phyloP scores from a whole-genome alignment of 2,329 filamentous ascomycete species.

The Cercospora sp. region DNA sequence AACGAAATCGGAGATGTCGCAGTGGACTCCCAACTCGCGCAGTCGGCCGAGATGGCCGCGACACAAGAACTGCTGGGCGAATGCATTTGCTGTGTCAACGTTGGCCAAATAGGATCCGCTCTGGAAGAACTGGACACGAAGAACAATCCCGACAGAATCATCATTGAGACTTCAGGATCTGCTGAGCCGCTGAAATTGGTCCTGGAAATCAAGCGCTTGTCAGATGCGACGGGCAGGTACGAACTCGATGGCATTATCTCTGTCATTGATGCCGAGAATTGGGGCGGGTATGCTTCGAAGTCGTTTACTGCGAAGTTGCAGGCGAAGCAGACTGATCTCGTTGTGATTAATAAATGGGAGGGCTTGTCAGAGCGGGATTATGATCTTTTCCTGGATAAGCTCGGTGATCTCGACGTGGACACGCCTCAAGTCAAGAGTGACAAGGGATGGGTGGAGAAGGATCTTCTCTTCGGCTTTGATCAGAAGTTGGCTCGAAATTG shows the following conservation, averaged over 20 bases:
- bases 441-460: conserved; percentile 73
- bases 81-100: conserved; percentile 98
- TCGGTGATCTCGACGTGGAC: conserved; percentile 79
- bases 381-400: conserved; percentile 73
- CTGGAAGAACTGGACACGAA: conserved; percentile 69
- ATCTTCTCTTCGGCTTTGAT: conserved; percentile 84
- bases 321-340: conserved; percentile 83
- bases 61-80: conserved; percentile 93
- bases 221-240: conserved; percentile 68
- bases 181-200: conserved; percentile 82
- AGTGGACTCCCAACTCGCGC: conserved; percentile 87
- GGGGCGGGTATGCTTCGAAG: conserved; percentile 88
- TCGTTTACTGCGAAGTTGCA: conserved; percentile 86
- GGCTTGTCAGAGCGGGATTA: conserved; percentile 68
- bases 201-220: conserved; percentile 82
- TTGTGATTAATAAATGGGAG: conserved; percentile 95
- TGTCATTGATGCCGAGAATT: conserved; percentile 93
- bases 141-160: conserved; percentile 73
- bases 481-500: conserved; percentile 66
- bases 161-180: conserved; percentile 88
- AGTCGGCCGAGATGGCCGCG: conserved; percentile 77
- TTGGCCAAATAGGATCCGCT: conserved; percentile 82
- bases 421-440: conserved; percentile 78
- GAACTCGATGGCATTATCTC: conserved; percentile 83
- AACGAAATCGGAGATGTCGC: conserved; percentile 97